A percentile compares a stretch with the other conserved stretches of the same genome.
Conservation (phyloP, 805 yeast genomes). For the Saturnispora mendoncae region DNA sequence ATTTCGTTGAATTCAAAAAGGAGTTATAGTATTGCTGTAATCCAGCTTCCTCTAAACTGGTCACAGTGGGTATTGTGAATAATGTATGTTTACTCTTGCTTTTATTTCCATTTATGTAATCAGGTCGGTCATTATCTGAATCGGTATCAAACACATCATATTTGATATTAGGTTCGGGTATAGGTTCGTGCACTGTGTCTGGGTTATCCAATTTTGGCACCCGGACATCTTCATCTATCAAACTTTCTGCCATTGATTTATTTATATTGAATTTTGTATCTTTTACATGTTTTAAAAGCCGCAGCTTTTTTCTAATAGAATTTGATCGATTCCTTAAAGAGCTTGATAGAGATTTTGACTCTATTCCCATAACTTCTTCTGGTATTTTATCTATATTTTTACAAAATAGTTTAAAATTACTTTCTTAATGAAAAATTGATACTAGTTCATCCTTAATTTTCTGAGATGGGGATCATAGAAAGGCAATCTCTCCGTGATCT, state of each 20-base stretch:
- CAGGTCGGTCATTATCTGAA: not conserved
- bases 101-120: not conserved
- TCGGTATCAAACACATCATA: not conserved
- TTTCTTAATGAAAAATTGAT: not conserved
- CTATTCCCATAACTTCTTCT: not conserved
- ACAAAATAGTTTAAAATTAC: not conserved
- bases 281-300: conserved; percentile 9
- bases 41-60: conserved; percentile 13
- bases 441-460: not conserved
- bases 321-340: not conserved
- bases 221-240: conserved; percentile 9
- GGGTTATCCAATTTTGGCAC: not conserved
- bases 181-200: conserved; percentile 2
- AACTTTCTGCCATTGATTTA: conserved; percentile 1
- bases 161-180: not conserved
- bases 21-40: conserved; percentile 20
- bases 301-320: not conserved
- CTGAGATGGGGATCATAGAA: not conserved
- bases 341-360: not conserved
- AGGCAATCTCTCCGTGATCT: not conserved
- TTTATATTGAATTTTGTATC: conserved; percentile 3
- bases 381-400: not conserved
- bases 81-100: not conserved
- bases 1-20: conserved; percentile 22
- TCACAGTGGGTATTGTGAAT: conserved; percentile 8